Conservation (phyloP, 2,329 filamentous ascomycete species). For the Rhynchosporium agropyri region DNA sequence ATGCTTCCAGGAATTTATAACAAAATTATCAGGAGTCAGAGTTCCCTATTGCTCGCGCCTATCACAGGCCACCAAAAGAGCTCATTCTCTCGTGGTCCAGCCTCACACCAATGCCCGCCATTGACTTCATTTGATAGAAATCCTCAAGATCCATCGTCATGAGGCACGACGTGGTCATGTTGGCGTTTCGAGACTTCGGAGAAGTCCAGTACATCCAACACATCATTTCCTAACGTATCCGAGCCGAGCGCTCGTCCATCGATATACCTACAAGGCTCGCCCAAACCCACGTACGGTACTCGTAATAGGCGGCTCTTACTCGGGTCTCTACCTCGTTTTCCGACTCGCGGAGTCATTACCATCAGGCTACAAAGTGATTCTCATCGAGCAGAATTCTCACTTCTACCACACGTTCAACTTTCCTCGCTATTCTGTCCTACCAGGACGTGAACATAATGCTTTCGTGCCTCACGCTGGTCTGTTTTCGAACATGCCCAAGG, state of each 20-base stretch:
- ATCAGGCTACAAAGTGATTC: slow-evolving; percentile 48
- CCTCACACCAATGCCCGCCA: background rate
- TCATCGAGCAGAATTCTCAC: slow-evolving; percentile 55
- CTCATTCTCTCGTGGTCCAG: background rate
- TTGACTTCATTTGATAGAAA: background rate
- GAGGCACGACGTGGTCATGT: background rate
- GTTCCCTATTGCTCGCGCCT: too few relatives aligned
- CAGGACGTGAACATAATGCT: slow-evolving; percentile 49
- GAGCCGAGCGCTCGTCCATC: slow-evolving; percentile 26
- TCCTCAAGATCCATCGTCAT: background rate
- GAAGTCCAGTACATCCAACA: slow-evolving; percentile 14
- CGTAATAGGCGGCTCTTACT: slow-evolving; percentile 50
- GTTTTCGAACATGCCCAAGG: slow-evolving; percentile 38
- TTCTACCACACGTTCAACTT: slow-evolving; percentile 54
- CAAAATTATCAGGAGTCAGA: too few relatives aligned
- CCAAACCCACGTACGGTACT: slow-evolving; percentile 43
- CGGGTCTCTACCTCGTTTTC: slow-evolving; percentile 44
- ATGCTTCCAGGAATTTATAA: too few relatives aligned
- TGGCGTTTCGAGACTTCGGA: slow-evolving; percentile 11
- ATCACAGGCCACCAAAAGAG: background rate
- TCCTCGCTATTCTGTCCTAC: slow-evolving; percentile 50
- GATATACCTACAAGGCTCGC: slow-evolving; percentile 24
- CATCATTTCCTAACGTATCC: slow-evolving; percentile 20
- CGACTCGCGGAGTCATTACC: slow-evolving; percentile 46
- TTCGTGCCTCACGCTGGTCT: slow-evolving; percentile 52